Conservation (phyloP, 2,329 filamentous ascomycete species). For the Harringtonia lauricola region DNA sequence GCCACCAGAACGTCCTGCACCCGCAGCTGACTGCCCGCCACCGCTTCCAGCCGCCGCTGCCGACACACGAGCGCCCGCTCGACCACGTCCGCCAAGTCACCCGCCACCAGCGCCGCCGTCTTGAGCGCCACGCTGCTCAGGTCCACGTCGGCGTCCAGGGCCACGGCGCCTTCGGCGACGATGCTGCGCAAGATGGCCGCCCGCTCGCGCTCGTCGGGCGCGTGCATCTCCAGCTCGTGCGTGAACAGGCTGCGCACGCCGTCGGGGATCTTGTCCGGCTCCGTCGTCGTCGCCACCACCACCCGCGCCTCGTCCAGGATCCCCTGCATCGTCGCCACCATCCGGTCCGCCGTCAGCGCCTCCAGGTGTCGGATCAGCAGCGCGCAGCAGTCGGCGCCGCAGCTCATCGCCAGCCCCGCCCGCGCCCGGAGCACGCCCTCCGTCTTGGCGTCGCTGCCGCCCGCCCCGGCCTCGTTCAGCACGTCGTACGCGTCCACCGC, state of each 20-base stretch:
- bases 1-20: conserved; percentile 70
- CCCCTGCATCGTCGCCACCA: conserved; percentile 74
- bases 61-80: conserved; percentile 77
- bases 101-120: conserved; percentile 89
- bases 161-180: conserved; percentile 62
- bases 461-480: conserved; percentile 77
- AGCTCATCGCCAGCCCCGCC: conserved; percentile 79
- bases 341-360: conserved; percentile 80
- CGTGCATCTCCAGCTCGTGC: conserved; percentile 87
- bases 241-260: conserved; percentile 85
- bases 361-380: conserved; percentile 86
- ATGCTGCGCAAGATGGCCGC: conserved; percentile 77
- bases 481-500: conserved; percentile 88
- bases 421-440: conserved; percentile 82
- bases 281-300: conserved; percentile 85
- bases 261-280: conserved; percentile 89
- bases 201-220: conserved; percentile 84
- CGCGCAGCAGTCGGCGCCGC: conserved; percentile 72
- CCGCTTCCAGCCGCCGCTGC: conserved; percentile 61
- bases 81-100: conserved; percentile 87
- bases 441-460: conserved; percentile 85
- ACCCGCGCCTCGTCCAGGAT: conserved; percentile 72
- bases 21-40: conserved; percentile 20
- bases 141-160: conserved; percentile 75
- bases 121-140: conserved; percentile 80